Evolutionary conservation across 768 basidiomycete species (phyloP).

Genomic region (Tylopilus plumbeoviolaceoides): DNA sequence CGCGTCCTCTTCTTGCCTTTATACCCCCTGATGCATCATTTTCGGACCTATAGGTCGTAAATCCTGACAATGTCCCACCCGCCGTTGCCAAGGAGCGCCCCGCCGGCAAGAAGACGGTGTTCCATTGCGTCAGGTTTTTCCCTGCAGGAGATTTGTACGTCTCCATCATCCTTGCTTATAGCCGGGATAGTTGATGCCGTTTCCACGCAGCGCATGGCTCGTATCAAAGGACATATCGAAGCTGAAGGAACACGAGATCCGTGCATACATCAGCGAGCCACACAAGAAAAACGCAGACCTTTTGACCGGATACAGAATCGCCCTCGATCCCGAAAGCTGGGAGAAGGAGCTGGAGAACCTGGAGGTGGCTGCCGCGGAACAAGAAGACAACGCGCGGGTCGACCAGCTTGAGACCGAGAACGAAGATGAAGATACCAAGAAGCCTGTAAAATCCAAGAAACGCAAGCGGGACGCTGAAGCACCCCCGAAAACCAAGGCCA

Average conservation of each 20-base stretch:
- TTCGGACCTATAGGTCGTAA: constrained; percentile 59
- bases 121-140: constrained; percentile 84
- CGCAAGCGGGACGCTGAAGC: constrained; percentile 63
- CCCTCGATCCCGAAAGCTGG: constrained; percentile 70
- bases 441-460: constrained; percentile 45
- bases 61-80: constrained; percentile 61
- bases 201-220: constrained; percentile 70
- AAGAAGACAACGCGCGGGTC: constrained; percentile 57
- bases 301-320: constrained; percentile 69
- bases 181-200: constrained; percentile 6
- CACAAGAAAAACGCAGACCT: constrained; percentile 77
- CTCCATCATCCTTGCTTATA: constrained; percentile 9
- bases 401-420: constrained; percentile 60
- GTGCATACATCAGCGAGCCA: constrained; percentile 74
- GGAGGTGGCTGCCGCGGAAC: constrained; percentile 35
- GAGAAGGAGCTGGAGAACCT: constrained; percentile 41
- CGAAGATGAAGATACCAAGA: constrained; percentile 49
- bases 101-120: constrained; percentile 60
- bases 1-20: constrained; percentile 19
- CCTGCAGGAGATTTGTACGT: constrained; percentile 92
- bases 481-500: constrained; percentile 38
- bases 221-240: constrained; percentile 76
- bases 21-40: constrained; percentile 9
- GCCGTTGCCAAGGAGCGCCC: constrained; percentile 70
- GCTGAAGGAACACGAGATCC: constrained; percentile 76